Evolutionary conservation across 2,329 filamentous ascomycete genomes (phyloP).

Genomic region (Corniculantispora saksenae): DNA sequence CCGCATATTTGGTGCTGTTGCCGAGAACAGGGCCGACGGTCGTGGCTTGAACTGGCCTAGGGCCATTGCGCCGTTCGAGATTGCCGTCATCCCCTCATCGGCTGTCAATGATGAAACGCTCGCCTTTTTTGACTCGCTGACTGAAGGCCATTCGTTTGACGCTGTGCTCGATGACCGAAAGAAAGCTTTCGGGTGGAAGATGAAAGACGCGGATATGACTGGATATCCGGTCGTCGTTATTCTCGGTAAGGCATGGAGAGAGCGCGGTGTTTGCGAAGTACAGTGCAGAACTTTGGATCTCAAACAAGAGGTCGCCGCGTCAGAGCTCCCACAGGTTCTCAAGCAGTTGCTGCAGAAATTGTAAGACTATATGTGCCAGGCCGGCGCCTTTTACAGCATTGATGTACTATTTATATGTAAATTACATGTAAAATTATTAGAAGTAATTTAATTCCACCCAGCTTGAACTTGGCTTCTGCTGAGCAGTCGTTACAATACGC

Average conservation of each 20-base stretch:
- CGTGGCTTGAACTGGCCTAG: slow-evolving; percentile 86
- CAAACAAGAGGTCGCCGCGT: slow-evolving; percentile 58
- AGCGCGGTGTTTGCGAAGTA: slow-evolving; percentile 66
- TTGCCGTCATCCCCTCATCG: slow-evolving; percentile 61
- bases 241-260: slow-evolving; percentile 69
- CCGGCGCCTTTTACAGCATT: too few relatives aligned
- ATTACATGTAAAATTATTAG: too few relatives aligned
- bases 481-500: too few relatives aligned
- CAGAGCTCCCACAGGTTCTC: slow-evolving; percentile 45
- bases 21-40: slow-evolving; percentile 70
- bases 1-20: slow-evolving; percentile 83
- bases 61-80: slow-evolving; percentile 81
- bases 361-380: slow-evolving; percentile 34
- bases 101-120: slow-evolving; percentile 50
- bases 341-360: slow-evolving; percentile 47
- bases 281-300: slow-evolving; percentile 71
- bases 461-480: neutral
- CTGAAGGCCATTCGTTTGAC: slow-evolving; percentile 50
- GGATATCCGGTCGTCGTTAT: slow-evolving; percentile 85
- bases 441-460: too few relatives aligned
- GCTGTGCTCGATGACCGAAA: slow-evolving; percentile 72
- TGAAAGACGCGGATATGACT: slow-evolving; percentile 84
- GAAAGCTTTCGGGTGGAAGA: slow-evolving; percentile 75
- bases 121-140: slow-evolving; percentile 65
- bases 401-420: too few relatives aligned